Conservation (phyloP, 768 basidiomycete species). For the Boletus sensibilis region DNA sequence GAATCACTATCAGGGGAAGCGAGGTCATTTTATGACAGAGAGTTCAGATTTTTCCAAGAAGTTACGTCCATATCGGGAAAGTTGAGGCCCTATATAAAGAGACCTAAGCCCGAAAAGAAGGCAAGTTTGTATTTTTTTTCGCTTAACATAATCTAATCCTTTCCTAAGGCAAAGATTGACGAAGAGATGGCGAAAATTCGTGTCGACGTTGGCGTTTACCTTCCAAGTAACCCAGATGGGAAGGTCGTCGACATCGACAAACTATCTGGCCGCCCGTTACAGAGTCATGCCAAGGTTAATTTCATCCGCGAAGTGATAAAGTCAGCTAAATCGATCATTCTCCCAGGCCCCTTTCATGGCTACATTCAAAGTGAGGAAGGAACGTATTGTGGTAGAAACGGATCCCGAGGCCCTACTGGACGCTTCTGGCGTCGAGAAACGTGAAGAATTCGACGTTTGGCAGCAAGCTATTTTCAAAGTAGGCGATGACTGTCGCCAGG, state of each 20-base stretch:
- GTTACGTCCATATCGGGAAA: slow-evolving; percentile 99
- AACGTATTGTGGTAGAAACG: slow-evolving; percentile 61
- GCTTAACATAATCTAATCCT: background rate
- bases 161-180: slow-evolving; percentile 87
- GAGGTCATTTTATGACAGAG: slow-evolving; percentile 85
- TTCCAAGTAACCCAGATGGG: slow-evolving; percentile 97
- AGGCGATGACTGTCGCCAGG: slow-evolving; percentile 98
- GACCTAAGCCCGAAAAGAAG: slow-evolving; percentile 95
- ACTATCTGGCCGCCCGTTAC: slow-evolving; percentile 91
- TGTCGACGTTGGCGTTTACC: slow-evolving; percentile 93
- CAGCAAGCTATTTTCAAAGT: slow-evolving; percentile 99
- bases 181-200: slow-evolving; percentile 97
- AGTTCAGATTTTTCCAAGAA: slow-evolving; percentile 93
- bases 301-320: background rate
- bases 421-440: slow-evolving; percentile 55
- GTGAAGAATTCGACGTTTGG: slow-evolving; percentile 83
- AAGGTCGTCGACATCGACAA: slow-evolving; percentile 96
- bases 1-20: slow-evolving; percentile 86
- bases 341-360: slow-evolving; percentile 99
- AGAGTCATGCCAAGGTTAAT: slow-evolving; percentile 92
- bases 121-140: slow-evolving; percentile 33
- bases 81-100: slow-evolving; percentile 94
- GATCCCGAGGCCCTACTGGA: slow-evolving; percentile 76
- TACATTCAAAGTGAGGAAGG: slow-evolving; percentile 96
- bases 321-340: slow-evolving; percentile 1